Evolutionary conservation across 176 grass and related monocot species (phyloP).

Genomic region (bread wheat (Triticum aestivum)): IWGSC_CS_RefSeq_v2.1 NC_057800.1:688600237-688600736

Average conservation of each 20-base stretch:
- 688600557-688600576: too few species aligned
- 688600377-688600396: slow-evolving; percentile 42
- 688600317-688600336: not conserved
- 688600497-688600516: slow-evolving; percentile 55
- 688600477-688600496: slow-evolving; percentile 59
- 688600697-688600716: too few species aligned
- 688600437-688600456: slow-evolving; percentile 56
- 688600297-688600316: not conserved
- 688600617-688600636: too few species aligned
- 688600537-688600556: slow-evolving; percentile 47
- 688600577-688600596: too few species aligned
- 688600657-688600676: too few species aligned
- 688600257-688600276: slow-evolving; percentile 7
- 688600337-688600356: slow-evolving; percentile 9
- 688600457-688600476: slow-evolving; percentile 18
- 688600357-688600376: slow-evolving; percentile 37
- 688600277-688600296: not conserved
- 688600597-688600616: too few species aligned
- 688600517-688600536: slow-evolving; percentile 39
- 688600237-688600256: not conserved
- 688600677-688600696: too few species aligned
- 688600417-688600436: slow-evolving; percentile 50
- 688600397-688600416: slow-evolving; percentile 40
- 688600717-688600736: too few species aligned
- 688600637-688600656: too few species aligned